Conservation (phyloP, 2,329 filamentous ascomycete genomes). For the Fusarium chaquense region DNA sequence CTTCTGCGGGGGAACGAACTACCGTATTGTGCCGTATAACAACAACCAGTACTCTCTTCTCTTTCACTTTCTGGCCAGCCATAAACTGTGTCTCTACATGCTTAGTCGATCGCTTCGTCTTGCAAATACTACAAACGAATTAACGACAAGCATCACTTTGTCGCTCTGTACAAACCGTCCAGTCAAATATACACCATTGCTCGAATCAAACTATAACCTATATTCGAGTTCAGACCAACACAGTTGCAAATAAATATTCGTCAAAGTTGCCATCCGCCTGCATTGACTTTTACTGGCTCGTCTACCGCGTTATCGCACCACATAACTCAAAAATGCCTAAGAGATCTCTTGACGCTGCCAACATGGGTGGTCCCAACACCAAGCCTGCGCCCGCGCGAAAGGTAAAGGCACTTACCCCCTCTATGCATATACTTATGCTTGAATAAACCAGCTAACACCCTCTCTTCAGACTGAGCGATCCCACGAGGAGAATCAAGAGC, state of each 20-base stretch:
- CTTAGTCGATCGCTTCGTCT: background rate
- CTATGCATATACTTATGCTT: background rate
- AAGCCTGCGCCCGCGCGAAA: constrained; percentile 48
- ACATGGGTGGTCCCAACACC: constrained; percentile 47
- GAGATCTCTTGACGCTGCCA: constrained; percentile 51
- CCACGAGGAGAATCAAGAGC: constrained; percentile 85
- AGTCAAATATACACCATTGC: background rate
- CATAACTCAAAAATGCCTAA: constrained; percentile 53
- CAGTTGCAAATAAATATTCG: background rate
- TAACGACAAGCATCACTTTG: background rate
- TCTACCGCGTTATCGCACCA: background rate
- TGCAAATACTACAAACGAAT: background rate
- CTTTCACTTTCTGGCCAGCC: background rate
- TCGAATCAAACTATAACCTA: background rate
- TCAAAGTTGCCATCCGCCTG: background rate
- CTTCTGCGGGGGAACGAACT: background rate
- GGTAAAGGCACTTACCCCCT: constrained; percentile 38
- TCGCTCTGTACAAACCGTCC: background rate
- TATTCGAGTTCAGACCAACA: background rate
- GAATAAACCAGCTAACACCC: constrained; percentile 2
- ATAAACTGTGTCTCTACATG: background rate
- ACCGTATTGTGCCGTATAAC: background rate
- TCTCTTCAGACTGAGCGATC: constrained; percentile 74
- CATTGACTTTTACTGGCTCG: background rate
- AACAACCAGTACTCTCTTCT: background rate